These are phyloP conservation scores for Zygotorulaspora danielsina DNA, from an alignment of 805 yeast species.

Conservation along the genomic window DNA sequence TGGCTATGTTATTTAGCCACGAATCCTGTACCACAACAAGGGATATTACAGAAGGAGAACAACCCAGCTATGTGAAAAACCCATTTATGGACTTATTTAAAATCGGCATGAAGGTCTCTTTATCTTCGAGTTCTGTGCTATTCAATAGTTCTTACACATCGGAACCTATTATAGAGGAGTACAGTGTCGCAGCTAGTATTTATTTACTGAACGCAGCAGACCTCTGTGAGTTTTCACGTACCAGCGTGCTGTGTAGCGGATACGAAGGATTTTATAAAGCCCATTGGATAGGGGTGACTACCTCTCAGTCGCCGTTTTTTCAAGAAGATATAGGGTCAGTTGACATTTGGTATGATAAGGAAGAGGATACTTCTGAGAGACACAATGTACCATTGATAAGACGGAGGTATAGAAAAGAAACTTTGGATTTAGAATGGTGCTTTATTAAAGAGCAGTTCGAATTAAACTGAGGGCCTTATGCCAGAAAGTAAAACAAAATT, in stretches of 20 bases:
- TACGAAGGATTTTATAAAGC: slow-evolving; percentile 34
- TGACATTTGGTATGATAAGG: slow-evolving; percentile 32
- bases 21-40: slow-evolving; percentile 13
- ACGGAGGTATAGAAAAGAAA: slow-evolving; percentile 26
- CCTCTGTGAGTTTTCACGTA: slow-evolving; percentile 32
- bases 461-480: background rate
- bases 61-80: slow-evolving; percentile 23
- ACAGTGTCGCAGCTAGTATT: slow-evolving; percentile 37
- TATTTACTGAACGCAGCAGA: slow-evolving; percentile 33
- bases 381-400: slow-evolving; percentile 34
- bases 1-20: slow-evolving; percentile 4
- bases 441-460: slow-evolving; percentile 19
- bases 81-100: slow-evolving; percentile 33
- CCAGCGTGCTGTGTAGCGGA: slow-evolving; percentile 29
- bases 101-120: slow-evolving; percentile 27
- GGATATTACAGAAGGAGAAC: slow-evolving; percentile 24
- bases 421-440: slow-evolving; percentile 31
- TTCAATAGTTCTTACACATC: slow-evolving; percentile 32
- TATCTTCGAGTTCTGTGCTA: slow-evolving; percentile 31
- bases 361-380: slow-evolving; percentile 27
- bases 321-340: slow-evolving; percentile 23
- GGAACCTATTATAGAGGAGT: slow-evolving; percentile 35
- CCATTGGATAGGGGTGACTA: slow-evolving; percentile 33
- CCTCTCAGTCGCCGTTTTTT: slow-evolving; percentile 9
- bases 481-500: background rate